Evolutionary conservation across 2,329 filamentous ascomycete species (phyloP).

Genomic region (Arthrobotrys conoides): DNA sequence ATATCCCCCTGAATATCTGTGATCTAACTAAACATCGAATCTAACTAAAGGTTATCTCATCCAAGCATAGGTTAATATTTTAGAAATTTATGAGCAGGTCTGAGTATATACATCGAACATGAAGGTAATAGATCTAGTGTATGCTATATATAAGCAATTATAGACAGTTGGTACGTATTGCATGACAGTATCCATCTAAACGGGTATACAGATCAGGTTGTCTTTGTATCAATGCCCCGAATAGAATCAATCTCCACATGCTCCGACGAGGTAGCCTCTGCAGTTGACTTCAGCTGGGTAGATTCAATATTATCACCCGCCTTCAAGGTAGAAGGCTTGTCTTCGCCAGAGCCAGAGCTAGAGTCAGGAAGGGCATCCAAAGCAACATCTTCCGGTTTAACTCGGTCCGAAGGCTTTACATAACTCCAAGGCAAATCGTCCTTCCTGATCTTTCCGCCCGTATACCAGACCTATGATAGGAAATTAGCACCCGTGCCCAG

Average conservation of each 20-base stretch:
- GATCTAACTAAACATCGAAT: too few species aligned
- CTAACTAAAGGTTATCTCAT: too few species aligned
- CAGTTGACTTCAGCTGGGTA: not conserved
- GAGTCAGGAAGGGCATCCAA: not conserved
- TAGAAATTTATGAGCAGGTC: too few species aligned
- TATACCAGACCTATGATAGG: constrained; percentile 59
- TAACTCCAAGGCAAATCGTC: constrained; percentile 50
- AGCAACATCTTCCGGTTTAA: not conserved
- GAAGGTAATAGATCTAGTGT: not conserved
- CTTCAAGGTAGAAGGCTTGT: not conserved
- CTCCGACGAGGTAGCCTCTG: not conserved
- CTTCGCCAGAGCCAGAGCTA: not conserved
- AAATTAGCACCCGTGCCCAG: constrained; percentile 4
- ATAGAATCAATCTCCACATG: constrained; percentile 8
- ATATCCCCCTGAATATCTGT: too few species aligned
- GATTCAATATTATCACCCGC: not conserved
- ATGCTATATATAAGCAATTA: not conserved
- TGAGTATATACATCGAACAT: too few species aligned
- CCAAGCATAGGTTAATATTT: too few species aligned
- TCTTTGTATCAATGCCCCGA: constrained; percentile 5
- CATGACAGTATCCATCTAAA: not conserved
- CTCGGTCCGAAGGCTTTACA: constrained; percentile 11
- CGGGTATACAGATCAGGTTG: not conserved
- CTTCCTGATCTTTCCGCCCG: constrained; percentile 62
- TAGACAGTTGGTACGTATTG: not conserved